phyloP scores from a whole-genome alignment of 2,329 filamentous ascomycete genomes.

The Zasmidium angulare region DNA sequence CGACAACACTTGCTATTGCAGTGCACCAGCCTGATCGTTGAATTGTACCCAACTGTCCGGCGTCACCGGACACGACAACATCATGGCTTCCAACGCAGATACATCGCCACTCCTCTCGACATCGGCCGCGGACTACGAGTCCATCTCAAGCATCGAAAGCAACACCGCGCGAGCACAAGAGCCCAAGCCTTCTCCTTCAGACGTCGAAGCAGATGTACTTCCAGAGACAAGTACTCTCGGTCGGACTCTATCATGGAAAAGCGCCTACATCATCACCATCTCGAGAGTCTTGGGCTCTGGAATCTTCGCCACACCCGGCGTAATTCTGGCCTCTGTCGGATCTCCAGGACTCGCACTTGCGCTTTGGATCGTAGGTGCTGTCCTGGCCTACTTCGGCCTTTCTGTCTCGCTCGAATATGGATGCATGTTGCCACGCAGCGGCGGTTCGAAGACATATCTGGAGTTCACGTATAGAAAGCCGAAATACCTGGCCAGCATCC shows the following conservation, averaged over 20 bases:
- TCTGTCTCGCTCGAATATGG: slow-evolving; percentile 67
- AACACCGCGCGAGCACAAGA: neutral
- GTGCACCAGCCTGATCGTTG: neutral
- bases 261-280: slow-evolving; percentile 59
- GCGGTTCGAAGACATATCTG: slow-evolving; percentile 68
- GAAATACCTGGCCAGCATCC: slow-evolving; percentile 62
- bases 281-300: slow-evolving; percentile 69
- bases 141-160: neutral
- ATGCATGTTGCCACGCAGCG: slow-evolving; percentile 68
- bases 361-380: slow-evolving; percentile 63
- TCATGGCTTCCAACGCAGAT: neutral
- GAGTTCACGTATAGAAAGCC: slow-evolving; percentile 67
- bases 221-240: slow-evolving; percentile 60
- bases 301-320: slow-evolving; percentile 70
- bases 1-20: neutral
- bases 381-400: slow-evolving; percentile 56
- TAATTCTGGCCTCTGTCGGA: slow-evolving; percentile 65
- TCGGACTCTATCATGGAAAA: slow-evolving; percentile 61
- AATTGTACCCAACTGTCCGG: neutral
- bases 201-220: slow-evolving; percentile 58
- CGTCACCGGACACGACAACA: neutral
- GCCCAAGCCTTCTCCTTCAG: slow-evolving; percentile 14
- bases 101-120: neutral
- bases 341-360: slow-evolving; percentile 63
- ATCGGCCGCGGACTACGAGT: neutral